These are phyloP conservation scores for Borovskyia barvae DNA, from an alignment of 208 protist genomes.

Conservation along the genomic window DNA sequence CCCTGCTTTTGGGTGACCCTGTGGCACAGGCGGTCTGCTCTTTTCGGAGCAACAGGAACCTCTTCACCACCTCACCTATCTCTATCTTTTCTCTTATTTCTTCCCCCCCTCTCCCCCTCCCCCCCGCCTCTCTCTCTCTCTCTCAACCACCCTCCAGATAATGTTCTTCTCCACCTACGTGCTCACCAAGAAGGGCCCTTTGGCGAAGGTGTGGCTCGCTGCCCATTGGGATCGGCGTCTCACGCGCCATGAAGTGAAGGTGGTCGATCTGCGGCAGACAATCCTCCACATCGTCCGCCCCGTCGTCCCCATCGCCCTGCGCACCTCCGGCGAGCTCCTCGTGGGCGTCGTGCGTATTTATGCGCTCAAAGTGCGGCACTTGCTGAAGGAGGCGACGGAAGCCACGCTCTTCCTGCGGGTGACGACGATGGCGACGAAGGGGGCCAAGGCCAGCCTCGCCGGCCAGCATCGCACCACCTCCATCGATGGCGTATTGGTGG, in stretches of 20 bases:
- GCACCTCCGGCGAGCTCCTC: slow-evolving; percentile 95
- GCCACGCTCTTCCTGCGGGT: slow-evolving; percentile 73
- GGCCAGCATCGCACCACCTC: slow-evolving; percentile 30
- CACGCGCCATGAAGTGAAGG: slow-evolving; percentile 90
- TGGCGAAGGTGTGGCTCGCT: slow-evolving; percentile 97
- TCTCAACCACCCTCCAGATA: background rate
- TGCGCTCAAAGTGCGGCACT: slow-evolving; percentile 89
- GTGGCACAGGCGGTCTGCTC: too few relatives aligned
- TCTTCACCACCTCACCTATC: background rate
- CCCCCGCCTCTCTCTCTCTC: background rate
- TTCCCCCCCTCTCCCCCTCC: background rate
- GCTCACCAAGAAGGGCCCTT: slow-evolving; percentile 94
- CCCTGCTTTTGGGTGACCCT: too few relatives aligned
- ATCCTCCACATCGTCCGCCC: slow-evolving; percentile 93
- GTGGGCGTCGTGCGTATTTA: slow-evolving; percentile 98
- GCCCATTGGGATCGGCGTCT: slow-evolving; percentile 96
- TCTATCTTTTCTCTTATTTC: background rate
- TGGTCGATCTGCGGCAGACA: slow-evolving; percentile 90
- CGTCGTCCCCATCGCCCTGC: slow-evolving; percentile 94
- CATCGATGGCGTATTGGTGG: slow-evolving; percentile 58
- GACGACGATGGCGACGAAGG: slow-evolving; percentile 40
- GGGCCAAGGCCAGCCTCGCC: slow-evolving; percentile 4
- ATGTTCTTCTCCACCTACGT: slow-evolving; percentile 98
- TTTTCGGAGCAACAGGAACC: too few relatives aligned
- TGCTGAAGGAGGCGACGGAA: slow-evolving; percentile 87